These are phyloP conservation scores for Penicillium janthinellum DNA, from an alignment of 2,329 filamentous ascomycete genomes.

Conservation along the genomic window DNA sequence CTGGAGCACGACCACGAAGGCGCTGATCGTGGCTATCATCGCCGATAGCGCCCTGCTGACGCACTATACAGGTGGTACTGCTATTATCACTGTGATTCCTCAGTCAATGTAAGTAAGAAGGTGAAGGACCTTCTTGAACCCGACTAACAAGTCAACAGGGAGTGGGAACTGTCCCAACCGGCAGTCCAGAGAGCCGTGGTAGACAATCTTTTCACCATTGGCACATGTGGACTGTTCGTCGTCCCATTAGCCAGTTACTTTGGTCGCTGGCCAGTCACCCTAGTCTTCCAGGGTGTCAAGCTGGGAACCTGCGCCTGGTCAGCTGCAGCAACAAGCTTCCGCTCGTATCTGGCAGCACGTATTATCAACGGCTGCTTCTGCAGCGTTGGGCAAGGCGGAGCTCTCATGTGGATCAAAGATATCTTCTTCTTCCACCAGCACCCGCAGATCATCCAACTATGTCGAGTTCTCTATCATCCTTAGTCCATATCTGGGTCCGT, in stretches of 20 bases:
- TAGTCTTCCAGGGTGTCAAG: conserved; percentile 43
- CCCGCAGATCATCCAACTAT: conserved; percentile 44
- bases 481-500: conserved; percentile 36
- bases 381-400: conserved; percentile 45
- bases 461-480: conserved; percentile 42
- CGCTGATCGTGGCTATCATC: conserved; percentile 42
- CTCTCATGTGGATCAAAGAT: conserved; percentile 49
- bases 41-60: conserved; percentile 42
- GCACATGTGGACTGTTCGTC: conserved; percentile 44
- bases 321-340: conserved; percentile 3
- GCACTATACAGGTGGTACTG: conserved; percentile 48
- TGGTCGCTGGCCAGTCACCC: conserved; percentile 48
- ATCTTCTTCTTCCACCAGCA: conserved; percentile 47
- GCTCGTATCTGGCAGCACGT: conserved; percentile 35
- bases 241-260: conserved; percentile 48
- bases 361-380: conserved; percentile 51
- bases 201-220: conserved; percentile 50
- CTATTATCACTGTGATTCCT: conserved; percentile 43
- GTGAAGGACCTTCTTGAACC: not conserved
- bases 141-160: not conserved
- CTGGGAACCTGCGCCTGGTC: conserved; percentile 42
- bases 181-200: conserved; percentile 19
- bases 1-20: conserved; percentile 38
- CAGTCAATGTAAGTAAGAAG: conserved; percentile 33
- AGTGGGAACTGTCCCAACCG: not conserved